phyloP scores from a whole-genome alignment of 2,329 filamentous ascomycete genomes.

The Didymella keratinophila region DNA sequence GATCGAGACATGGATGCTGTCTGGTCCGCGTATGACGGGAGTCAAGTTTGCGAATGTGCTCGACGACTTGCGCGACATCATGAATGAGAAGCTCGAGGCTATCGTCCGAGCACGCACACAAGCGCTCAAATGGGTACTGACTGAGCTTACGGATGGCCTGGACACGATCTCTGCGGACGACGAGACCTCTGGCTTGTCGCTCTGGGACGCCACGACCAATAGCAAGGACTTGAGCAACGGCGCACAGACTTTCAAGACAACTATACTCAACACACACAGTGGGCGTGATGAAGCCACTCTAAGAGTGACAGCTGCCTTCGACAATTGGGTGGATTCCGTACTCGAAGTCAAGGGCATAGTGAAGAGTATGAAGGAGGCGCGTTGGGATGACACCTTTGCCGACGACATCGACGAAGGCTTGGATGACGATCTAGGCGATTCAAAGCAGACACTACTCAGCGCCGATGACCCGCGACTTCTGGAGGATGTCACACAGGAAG shows the following conservation, averaged over 20 bases:
- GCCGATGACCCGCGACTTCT: slow-evolving; percentile 74
- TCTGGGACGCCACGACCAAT: slow-evolving; percentile 74
- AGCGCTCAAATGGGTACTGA: slow-evolving; percentile 70
- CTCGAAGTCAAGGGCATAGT: slow-evolving; percentile 70
- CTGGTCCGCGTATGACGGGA: slow-evolving; percentile 69
- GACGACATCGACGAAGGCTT: slow-evolving; percentile 75
- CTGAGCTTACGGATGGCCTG: slow-evolving; percentile 68
- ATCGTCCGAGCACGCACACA: slow-evolving; percentile 70
- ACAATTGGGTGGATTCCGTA: slow-evolving; percentile 77
- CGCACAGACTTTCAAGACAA: slow-evolving; percentile 72
- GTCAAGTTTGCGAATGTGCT: slow-evolving; percentile 74
- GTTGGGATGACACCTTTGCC: slow-evolving; percentile 79
- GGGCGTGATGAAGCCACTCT: slow-evolving; percentile 75
- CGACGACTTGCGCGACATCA: slow-evolving; percentile 69
- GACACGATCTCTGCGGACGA: slow-evolving; percentile 51
- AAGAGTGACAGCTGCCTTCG: slow-evolving; percentile 68
- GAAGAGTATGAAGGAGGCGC: slow-evolving; percentile 69
- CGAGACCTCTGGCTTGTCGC: slow-evolving; percentile 58
- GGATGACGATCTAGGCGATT: slow-evolving; percentile 74
- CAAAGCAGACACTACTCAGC: slow-evolving; percentile 71
- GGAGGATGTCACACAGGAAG: slow-evolving; percentile 64
- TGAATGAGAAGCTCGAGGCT: slow-evolving; percentile 72
- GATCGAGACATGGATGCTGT: slow-evolving; percentile 77
- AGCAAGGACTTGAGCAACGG: slow-evolving; percentile 71
- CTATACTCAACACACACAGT: slow-evolving; percentile 72